Evolutionary conservation across 768 basidiomycete genomes (phyloP).

Genomic region (Cytidiella melzeri): DNA sequence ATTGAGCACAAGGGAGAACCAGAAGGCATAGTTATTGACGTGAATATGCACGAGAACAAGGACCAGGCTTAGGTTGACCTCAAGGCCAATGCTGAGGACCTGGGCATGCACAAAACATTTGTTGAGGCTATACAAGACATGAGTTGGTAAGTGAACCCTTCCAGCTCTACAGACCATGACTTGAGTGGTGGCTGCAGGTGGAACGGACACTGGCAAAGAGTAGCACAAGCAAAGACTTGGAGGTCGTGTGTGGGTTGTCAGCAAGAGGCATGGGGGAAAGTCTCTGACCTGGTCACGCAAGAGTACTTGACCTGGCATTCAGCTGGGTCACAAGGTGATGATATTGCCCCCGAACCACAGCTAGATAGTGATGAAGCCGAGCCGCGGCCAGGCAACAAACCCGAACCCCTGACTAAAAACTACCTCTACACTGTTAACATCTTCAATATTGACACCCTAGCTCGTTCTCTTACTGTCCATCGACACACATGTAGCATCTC

Average conservation of each 20-base stretch:
- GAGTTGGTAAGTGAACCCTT: background rate
- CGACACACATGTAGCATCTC: conserved; percentile 3
- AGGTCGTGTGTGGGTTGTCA: background rate
- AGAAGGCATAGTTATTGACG: background rate
- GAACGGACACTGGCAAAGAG: background rate
- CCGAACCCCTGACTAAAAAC: no score
- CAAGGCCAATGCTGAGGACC: background rate
- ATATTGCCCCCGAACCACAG: background rate
- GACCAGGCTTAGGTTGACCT: background rate
- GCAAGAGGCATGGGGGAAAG: background rate
- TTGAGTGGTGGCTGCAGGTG: background rate
- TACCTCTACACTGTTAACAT: background rate
- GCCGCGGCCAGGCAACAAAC: background rate
- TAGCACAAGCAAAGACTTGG: background rate
- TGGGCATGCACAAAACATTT: background rate
- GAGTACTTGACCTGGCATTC: background rate
- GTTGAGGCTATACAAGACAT: background rate
- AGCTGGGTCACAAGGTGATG: background rate
- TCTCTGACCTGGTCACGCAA: background rate
- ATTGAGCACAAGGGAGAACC: background rate
- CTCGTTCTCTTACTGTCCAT: background rate
- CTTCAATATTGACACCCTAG: background rate
- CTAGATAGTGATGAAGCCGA: background rate
- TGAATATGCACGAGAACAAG: background rate
- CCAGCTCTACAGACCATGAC: background rate